Evolutionary conservation across 306 rosid species (phyloP).

Genomic region (Cucurbita pepo): DNA sequence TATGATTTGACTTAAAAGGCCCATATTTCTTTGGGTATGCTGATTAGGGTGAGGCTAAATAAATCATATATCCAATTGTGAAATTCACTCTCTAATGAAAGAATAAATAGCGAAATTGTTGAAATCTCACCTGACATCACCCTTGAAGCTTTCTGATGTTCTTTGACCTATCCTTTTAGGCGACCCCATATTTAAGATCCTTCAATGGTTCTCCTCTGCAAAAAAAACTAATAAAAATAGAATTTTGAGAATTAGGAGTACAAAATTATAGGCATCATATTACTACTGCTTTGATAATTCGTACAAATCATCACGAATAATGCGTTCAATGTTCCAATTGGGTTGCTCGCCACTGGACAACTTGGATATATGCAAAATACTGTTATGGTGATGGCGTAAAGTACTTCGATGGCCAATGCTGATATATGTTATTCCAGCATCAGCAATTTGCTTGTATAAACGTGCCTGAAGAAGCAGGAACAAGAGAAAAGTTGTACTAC

Average conservation of each 20-base stretch:
- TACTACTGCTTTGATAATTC: conserved; percentile 4
- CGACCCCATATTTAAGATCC: neutral
- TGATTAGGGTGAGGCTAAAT: no score
- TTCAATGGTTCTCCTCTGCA: neutral
- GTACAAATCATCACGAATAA: conserved; percentile 13
- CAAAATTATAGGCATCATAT: neutral
- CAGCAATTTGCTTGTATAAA: conserved; percentile 50
- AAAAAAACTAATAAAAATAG: neutral
- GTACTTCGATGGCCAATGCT: conserved; percentile 80
- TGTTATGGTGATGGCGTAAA: conserved; percentile 38
- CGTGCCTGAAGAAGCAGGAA: conserved; percentile 37
- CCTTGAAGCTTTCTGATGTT: neutral
- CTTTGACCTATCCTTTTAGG: neutral
- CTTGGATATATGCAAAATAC: conserved; percentile 35
- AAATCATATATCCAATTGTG: no score
- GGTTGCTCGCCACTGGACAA: conserved; percentile 11
- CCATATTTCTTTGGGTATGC: no score
- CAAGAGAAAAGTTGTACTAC: neutral
- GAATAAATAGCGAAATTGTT: neutral
- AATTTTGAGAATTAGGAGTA: neutral
- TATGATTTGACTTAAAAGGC: no score
- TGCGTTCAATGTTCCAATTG: conserved; percentile 52
- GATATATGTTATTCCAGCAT: conserved; percentile 67
- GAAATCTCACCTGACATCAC: neutral
- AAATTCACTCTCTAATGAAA: no score